Percentiles rank a stretch among this genome's conserved stretches.
Conservation (phyloP, 805 yeast genomes). For the Candida sonorensis region DNA sequence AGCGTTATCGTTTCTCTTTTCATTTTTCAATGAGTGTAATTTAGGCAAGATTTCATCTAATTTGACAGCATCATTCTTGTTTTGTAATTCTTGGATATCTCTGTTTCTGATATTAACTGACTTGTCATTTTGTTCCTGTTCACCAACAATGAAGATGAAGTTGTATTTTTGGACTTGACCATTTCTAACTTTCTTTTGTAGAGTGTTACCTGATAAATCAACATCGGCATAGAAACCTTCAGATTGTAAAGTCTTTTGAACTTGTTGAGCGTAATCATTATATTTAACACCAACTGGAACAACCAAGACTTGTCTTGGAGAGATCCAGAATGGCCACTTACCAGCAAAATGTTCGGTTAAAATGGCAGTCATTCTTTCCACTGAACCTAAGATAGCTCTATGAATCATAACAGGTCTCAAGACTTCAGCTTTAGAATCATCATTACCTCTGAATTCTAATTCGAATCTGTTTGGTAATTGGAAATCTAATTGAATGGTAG, state of each 20-base stretch:
- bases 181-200: conserved; percentile 96
- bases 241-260: conserved; percentile 59
- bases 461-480: conserved; percentile 94
- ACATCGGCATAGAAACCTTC: conserved; percentile 88
- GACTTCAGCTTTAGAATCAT: conserved; percentile 43
- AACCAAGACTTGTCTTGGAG: conserved; percentile 96
- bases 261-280: conserved; percentile 81
- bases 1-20: conserved; percentile 68
- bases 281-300: conserved; percentile 96
- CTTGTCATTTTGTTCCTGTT: conserved; percentile 71
- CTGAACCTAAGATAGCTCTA: conserved; percentile 97
- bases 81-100: conserved; percentile 88
- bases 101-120: conserved; percentile 95
- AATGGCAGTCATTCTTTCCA: conserved; percentile 98
- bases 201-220: conserved; percentile 90
- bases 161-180: conserved; percentile 94
- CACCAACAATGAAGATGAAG: conserved; percentile 96
- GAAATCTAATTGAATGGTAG: conserved; percentile 97
- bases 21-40: conserved; percentile 59
- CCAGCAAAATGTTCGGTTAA: conserved; percentile 98
- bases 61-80: conserved; percentile 78
- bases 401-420: conserved; percentile 98
- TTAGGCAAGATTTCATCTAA: conserved; percentile 68
- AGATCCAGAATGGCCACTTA: conserved; percentile 99
- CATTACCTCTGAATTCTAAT: conserved; percentile 75